Conservation (phyloP, 108 stramenopile species). For the Stephanodiscus triporus region DNA sequence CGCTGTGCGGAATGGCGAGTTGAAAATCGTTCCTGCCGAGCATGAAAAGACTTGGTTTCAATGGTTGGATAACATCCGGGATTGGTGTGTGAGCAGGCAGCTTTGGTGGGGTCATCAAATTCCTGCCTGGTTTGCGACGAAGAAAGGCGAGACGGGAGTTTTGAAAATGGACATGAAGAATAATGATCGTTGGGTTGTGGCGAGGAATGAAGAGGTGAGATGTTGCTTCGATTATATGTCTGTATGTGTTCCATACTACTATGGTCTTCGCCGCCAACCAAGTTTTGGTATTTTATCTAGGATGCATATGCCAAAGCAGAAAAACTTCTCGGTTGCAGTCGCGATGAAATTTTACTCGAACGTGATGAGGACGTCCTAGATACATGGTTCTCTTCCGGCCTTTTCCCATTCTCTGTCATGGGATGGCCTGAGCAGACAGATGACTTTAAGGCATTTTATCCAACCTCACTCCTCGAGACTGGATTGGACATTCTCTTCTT, state of each 20-base stretch:
- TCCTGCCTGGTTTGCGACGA: constrained; percentile 97
- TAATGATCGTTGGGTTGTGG: constrained; percentile 97
- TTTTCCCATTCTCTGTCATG: constrained; percentile 99
- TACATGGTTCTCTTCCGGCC: constrained; percentile 98
- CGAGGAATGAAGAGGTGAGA: constrained; percentile 82
- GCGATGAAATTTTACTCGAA: constrained; percentile 81
- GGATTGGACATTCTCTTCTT: constrained; percentile 99
- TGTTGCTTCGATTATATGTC: not conserved
- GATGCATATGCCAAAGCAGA: constrained; percentile 89
- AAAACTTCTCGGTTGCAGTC: constrained; percentile 73
- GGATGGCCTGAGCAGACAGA: constrained; percentile 96
- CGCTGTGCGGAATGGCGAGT: constrained; percentile 93
- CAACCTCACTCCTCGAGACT: constrained; percentile 98
- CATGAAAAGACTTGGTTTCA: constrained; percentile 97
- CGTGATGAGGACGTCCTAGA: constrained; percentile 99
- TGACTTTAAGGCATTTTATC: constrained; percentile 97
- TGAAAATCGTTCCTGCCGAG: constrained; percentile 92
- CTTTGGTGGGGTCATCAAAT: constrained; percentile 99
- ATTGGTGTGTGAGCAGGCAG: constrained; percentile 99
- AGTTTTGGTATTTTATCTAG: constrained; percentile 9
- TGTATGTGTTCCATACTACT: not conserved
- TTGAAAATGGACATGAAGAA: constrained; percentile 81
- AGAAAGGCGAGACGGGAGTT: constrained; percentile 68
- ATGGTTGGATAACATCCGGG: constrained; percentile 98
- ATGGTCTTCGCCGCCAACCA: not conserved